Evolutionary conservation across 345 rosid genomes (phyloP), one percentile per base, ranked within the genome.

Genomic region (Sisymbrium irio): DNA sequence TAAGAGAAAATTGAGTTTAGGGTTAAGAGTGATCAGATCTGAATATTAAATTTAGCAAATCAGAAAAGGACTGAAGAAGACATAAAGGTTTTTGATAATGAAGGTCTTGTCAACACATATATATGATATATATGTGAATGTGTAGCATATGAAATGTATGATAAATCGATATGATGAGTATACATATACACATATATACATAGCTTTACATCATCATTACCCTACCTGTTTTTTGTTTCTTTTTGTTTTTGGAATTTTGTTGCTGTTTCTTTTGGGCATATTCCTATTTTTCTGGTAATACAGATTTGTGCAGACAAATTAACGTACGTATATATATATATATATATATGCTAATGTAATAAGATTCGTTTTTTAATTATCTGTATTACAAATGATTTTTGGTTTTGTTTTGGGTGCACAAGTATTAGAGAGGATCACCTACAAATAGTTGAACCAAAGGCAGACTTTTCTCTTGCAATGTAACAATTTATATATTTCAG

Each of bases 61-160:
- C 54, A 71, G 80, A 77, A 37, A 77, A 78, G 63, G 83, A 74
- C 53, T 81, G 87, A 88, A 60, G 66, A 78, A 19, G 88, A 84
- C 88, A n/a, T n/a, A 81, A 83, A 81, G 89, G 11, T 40, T n/a
- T 76, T 68, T 75, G 75, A 83, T 69, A 75, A 67, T 39, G 82
- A 79, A 77, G 74, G 76, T 58, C 65, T 75, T 65, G 77, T 73
- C 77, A 41, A 56, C 35, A 65, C 58, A 25, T 62, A 54, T n/a
- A 63, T 11, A 18, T 13, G 40, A 54, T n/a, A 27, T 47, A 19
- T 10, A 5, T 71, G 10, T 72, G 33, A 13, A 40, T 72, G 55
- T 54, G 54, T 53, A 22, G 20, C 32, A 35, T 37, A 32, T 62
- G 39, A 55, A 64, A 57, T 28, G 14, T 39, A 54, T 67, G 42